Conservation (phyloP, 176 grass and related monocot species). For the Hsuehochloa calcarea region DNA sequence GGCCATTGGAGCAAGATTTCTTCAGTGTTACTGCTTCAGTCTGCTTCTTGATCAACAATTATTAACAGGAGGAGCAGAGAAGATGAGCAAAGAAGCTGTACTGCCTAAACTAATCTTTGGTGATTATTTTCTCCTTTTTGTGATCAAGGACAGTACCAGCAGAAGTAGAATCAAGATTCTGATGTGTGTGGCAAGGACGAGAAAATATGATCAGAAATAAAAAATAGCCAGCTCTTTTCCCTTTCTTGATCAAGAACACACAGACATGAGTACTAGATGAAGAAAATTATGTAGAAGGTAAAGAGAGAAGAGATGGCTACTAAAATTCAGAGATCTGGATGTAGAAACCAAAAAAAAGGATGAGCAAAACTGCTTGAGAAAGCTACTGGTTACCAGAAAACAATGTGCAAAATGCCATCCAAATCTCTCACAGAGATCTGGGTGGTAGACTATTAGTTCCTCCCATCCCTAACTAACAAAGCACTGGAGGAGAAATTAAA, state of each 20-base stretch:
- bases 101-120: neutral
- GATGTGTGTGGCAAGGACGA: neutral
- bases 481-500: neutral
- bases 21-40: neutral
- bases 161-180: neutral
- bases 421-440: neutral
- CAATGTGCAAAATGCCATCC: neutral
- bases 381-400: constrained; percentile 7
- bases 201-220: neutral
- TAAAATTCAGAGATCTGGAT: constrained; percentile 1
- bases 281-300: neutral
- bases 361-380: constrained; percentile 17
- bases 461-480: constrained; percentile 3
- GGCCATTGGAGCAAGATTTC: constrained; percentile 33
- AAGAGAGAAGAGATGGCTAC: neutral
- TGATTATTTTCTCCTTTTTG: neutral
- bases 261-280: neutral
- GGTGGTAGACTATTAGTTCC: neutral
- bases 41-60: neutral
- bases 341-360: neutral
- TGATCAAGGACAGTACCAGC: neutral
- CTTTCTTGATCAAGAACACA: neutral
- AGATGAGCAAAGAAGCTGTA: neutral
- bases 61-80: neutral
- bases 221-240: neutral